Evolutionary conservation across 1,139 yeast species (phyloP), one percentile per base, ranked within the genome.

Genomic region (Taphrina betulina): DNA sequence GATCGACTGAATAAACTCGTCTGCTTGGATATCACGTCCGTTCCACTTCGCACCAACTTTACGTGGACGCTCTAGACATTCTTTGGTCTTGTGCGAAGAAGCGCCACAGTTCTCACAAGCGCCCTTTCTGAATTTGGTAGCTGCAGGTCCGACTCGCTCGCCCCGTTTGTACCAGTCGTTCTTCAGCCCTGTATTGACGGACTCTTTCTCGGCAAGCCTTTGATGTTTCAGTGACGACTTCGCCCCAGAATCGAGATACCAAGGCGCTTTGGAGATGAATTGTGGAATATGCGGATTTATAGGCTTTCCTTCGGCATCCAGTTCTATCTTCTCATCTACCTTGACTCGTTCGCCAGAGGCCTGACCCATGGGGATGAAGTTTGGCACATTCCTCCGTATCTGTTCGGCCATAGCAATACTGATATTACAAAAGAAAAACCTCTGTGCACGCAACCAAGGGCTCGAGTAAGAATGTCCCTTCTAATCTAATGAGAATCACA

Each of bases 51-150:
- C 72, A 5, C 72, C 72, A n/a, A 67, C 62, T 57, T 70, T 71
- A 22, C 75, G 65, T 2, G 82, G 82, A 55, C 75, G 70, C 58
- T 78, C 82, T 55, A 79, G 62, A 63, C 83, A 79, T 43, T 79
- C 82, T 51, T 63, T 65, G 22, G 71, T 71, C 43, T 68, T 66
- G 64, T 79, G 83, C 26, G 71, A 67, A 63, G 67, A 64, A 34
- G 79, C 74, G 1, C 83, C 83, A 63, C 83, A 79, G 63, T 78
- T 78, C 8, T 70, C 71, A 63, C 83, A 79, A 0, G 74, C 75
- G 5, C 76, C 76, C 50, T 69, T 71, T 28, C 72, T 66, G 43
- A 64, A 69, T 58, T 67, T 68, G 14, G 69, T 69, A 7, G 71
- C 67, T 4, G 66, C 66, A n/a, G 68, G 58, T 26, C 65, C 59